Base-by-base conservation (phyloP, 805 yeast species). In the Kuraishia molischiana region DNA sequence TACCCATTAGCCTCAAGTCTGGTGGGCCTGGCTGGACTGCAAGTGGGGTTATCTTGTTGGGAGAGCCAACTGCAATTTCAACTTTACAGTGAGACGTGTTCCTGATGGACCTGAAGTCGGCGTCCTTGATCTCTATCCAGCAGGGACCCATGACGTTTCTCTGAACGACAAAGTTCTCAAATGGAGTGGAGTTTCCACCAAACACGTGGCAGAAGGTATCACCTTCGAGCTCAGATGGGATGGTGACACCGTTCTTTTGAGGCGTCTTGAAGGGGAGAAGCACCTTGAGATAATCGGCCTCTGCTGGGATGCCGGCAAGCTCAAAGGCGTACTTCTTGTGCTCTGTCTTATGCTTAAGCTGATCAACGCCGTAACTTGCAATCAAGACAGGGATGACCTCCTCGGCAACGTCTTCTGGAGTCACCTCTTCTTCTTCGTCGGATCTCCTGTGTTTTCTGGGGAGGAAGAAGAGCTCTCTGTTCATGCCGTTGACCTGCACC, bases 91-190 rank as follows among this genome's bases (percentile, higher is more conserved):
- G 90, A 0, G 95, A 79, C 2, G 83, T 69, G 50, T 78, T 80
- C 37, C 67, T 70, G 30, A 79, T 56, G 0, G 74, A 56, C 19
- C 56, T 53, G 47, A 83, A 81, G 43, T 79, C 77, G 35, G 79
- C 81, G 36, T 73, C 69, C 32, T 69, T 64, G 37, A 92, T 67
- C 35, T 82, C 82, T 37, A 92, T 64, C 98, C 98, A 92, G 56
- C 97, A 87, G 3, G 98, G 98, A 8, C 98, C 98, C 96, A 86
- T 89, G 33, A 92, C 69, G 47, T 81, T 79, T 48, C 84, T 69
- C 55, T 80, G 85, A 19, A 89, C 50, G 9, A 86, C 92, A 58
- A 92, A 86, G 10, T 85, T 69, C 62, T 92, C 98, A 55, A 92
- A 87, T 19, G 85, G 64, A 39, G 70, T 69, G 3, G 92, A 58